Percentiles rank a stretch among this genome's conserved stretches.
Conservation (phyloP, 148 eudicot species). For the Dianthus caryophyllus region DNA sequence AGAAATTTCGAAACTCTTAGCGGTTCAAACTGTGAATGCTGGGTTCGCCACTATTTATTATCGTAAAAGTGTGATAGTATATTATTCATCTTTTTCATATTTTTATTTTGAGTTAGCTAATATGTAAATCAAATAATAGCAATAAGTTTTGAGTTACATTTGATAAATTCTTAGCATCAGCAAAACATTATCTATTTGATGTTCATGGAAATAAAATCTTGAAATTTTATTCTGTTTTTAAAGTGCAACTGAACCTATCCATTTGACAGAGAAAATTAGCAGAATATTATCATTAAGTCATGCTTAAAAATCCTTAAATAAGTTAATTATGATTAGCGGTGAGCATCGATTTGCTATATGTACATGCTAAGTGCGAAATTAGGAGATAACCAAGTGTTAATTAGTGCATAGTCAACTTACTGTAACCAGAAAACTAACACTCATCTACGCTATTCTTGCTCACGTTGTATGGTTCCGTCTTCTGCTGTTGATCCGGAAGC, state of each 20-base stretch:
- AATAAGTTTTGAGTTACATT: background rate
- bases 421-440: background rate
- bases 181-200: too few relatives aligned
- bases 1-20: too few relatives aligned
- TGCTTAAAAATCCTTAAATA: too few relatives aligned
- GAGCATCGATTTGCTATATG: conserved; percentile 2
- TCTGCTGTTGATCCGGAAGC: conserved; percentile 28
- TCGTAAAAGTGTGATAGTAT: background rate
- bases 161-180: too few relatives aligned
- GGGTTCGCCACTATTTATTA: background rate
- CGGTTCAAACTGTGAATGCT: too few relatives aligned
- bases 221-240: too few relatives aligned
- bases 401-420: background rate
- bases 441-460: conserved; percentile 3
- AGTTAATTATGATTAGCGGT: too few relatives aligned
- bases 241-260: too few relatives aligned
- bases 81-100: background rate
- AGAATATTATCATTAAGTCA: too few relatives aligned
- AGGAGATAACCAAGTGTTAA: background rate
- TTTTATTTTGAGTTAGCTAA: conserved; percentile 18
- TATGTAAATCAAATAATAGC: conserved; percentile 14
- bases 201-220: too few relatives aligned
- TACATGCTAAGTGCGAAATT: background rate
- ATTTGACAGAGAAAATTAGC: too few relatives aligned
- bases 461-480: conserved; percentile 12